These are phyloP conservation scores for Hericium alpestre DNA, from an alignment of 768 basidiomycete genomes.

Conservation along the genomic window DNA sequence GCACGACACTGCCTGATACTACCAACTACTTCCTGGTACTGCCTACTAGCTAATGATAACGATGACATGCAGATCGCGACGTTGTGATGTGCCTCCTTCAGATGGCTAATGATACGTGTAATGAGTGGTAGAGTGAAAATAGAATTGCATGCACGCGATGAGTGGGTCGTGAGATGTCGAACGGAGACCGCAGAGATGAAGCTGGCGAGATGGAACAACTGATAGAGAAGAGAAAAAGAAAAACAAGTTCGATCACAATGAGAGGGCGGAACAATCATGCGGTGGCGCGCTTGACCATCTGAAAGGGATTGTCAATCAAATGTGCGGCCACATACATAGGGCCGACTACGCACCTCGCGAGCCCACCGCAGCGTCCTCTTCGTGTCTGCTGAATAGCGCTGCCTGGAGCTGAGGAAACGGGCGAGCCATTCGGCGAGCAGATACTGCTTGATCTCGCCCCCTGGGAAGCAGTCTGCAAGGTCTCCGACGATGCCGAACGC, in stretches of 20 bases:
- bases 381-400: slow-evolving; percentile 63
- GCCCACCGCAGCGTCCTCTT: slow-evolving; percentile 92
- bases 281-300: slow-evolving; percentile 78
- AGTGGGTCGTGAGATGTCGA: not conserved
- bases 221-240: slow-evolving; percentile 12
- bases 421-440: slow-evolving; percentile 76
- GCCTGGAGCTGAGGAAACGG: slow-evolving; percentile 59
- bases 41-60: slow-evolving; percentile 2
- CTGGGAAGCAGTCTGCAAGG: slow-evolving; percentile 78
- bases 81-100: slow-evolving; percentile 55
- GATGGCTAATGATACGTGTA: slow-evolving; percentile 36
- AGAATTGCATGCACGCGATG: not conserved
- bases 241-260: slow-evolving; percentile 3
- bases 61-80: slow-evolving; percentile 14
- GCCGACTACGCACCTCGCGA: slow-evolving; percentile 54
- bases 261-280: slow-evolving; percentile 4
- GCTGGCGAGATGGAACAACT: slow-evolving; percentile 23
- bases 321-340: not conserved
- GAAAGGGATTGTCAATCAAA: not conserved
- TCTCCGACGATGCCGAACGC: slow-evolving; percentile 87
- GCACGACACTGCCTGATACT: no score
- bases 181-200: slow-evolving; percentile 17
- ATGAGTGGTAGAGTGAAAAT: slow-evolving; percentile 35
- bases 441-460: slow-evolving; percentile 69
- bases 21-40: not conserved